Evolutionary conservation across 495 filamentous ascomycete species (phyloP).

Genomic region (Neurospora sp.): DNA sequence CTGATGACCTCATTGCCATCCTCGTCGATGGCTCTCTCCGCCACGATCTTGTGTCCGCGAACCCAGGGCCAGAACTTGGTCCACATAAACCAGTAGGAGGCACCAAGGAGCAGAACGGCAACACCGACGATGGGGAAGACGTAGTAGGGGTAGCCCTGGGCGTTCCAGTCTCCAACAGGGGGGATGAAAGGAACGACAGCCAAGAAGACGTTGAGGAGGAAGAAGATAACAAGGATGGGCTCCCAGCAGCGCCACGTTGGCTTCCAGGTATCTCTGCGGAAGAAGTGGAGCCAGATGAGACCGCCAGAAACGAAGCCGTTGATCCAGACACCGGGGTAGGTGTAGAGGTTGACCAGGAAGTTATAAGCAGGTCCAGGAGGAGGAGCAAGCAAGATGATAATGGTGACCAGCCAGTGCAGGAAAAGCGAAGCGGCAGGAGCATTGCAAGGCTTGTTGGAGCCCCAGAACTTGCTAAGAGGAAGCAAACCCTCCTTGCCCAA

Average conservation of each 20-base stretch:
- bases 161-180: constrained; percentile 36
- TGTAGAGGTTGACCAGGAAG: constrained; percentile 29
- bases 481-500: constrained; percentile 57
- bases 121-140: constrained; percentile 43
- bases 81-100: constrained; percentile 42
- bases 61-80: constrained; percentile 38
- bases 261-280: constrained; percentile 31
- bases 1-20: constrained; percentile 37
- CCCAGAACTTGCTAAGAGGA: constrained; percentile 42
- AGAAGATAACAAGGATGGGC: constrained; percentile 34
- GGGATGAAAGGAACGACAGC: constrained; percentile 43
- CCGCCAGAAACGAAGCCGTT: constrained; percentile 49
- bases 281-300: constrained; percentile 33
- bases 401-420: constrained; percentile 37
- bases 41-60: constrained; percentile 37
- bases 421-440: constrained; percentile 36
- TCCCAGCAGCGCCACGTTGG: constrained; percentile 34
- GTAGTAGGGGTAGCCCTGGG: constrained; percentile 40
- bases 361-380: constrained; percentile 32
- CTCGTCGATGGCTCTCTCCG: constrained; percentile 32
- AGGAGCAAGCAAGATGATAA: constrained; percentile 36
- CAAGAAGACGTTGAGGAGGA: constrained; percentile 41
- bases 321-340: constrained; percentile 35
- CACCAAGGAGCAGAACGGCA: constrained; percentile 35
- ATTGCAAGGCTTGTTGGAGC: constrained; percentile 50